phyloP scores from a whole-genome alignment of 306 rosid genomes.

The Rosa rugosa region DNA sequence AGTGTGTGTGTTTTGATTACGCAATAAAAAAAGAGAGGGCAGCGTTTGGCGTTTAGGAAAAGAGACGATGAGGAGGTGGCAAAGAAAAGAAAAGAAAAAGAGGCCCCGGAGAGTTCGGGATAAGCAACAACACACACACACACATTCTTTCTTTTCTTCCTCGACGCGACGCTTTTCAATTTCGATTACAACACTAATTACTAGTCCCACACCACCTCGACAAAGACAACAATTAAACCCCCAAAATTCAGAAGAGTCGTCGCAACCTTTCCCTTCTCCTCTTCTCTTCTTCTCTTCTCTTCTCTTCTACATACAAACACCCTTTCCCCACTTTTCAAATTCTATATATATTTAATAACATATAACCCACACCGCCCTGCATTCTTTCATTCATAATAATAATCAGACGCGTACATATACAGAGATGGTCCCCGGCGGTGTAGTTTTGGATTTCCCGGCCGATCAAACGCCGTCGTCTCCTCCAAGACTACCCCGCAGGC shows the following conservation, averaged over 20 bases:
- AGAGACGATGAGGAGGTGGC: conserved; percentile 45
- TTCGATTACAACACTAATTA: background rate
- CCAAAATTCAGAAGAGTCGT: background rate
- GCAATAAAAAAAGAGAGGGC: background rate
- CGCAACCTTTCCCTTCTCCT: conserved; percentile 17
- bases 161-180: background rate
- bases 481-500: conserved; percentile 69
- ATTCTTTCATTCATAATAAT: background rate
- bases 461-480: conserved; percentile 52
- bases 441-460: conserved; percentile 49
- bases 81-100: background rate
- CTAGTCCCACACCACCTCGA: background rate
- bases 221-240: no score
- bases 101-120: conserved; percentile 27
- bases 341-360: no score
- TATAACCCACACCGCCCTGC: no score
- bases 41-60: no score
- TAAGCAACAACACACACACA: conserved; percentile 30
- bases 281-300: background rate
- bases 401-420: background rate
- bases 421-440: conserved; percentile 25
- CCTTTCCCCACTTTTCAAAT: no score
- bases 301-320: background rate
- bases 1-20: background rate
- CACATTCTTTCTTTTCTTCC: conserved; percentile 11